A percentile compares a stretch with the other conserved stretches of the same genome.
These are phyloP conservation scores for Crepidotus variabilis DNA, from an alignment of 768 basidiomycete genomes.

Conservation along the genomic window DNA sequence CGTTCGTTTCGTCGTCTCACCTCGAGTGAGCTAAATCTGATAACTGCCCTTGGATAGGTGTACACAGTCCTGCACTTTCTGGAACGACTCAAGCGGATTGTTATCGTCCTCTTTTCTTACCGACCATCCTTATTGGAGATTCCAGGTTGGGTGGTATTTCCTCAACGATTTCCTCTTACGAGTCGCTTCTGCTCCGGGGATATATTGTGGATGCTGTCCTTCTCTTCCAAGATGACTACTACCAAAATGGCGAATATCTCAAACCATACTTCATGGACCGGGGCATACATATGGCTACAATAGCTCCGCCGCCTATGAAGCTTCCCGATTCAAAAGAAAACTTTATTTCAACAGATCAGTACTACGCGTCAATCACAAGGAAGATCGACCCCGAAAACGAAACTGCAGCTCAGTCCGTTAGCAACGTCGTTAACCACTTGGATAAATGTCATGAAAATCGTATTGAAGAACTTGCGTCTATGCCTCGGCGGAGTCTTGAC, in stretches of 20 bases:
- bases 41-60: conserved; percentile 46
- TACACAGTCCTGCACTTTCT: conserved; percentile 85
- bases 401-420: conserved; percentile 28
- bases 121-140: conserved; percentile 85
- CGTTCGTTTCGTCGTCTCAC: background rate
- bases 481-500: conserved; percentile 74
- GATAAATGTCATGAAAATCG: conserved; percentile 62
- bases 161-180: conserved; percentile 86
- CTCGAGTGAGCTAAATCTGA: background rate
- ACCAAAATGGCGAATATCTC: conserved; percentile 85
- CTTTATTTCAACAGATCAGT: conserved; percentile 52
- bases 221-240: conserved; percentile 83
- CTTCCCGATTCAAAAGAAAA: conserved; percentile 43
- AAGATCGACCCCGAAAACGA: conserved; percentile 26
- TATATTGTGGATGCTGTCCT: conserved; percentile 84
- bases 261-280: conserved; percentile 73
- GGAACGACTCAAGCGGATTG: conserved; percentile 81
- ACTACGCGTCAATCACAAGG: conserved; percentile 54
- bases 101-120: conserved; percentile 84
- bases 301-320: conserved; percentile 57
- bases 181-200: conserved; percentile 86
- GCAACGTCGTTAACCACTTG: conserved; percentile 50
- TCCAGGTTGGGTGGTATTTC: conserved; percentile 92
- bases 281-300: conserved; percentile 48
- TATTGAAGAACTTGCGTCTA: conserved; percentile 68